Percentiles rank a stretch among this genome's conserved stretches.
These are phyloP conservation scores for Penicillium antarcticum DNA, from an alignment of 495 filamentous ascomycete species.

Conservation along the genomic window DNA sequence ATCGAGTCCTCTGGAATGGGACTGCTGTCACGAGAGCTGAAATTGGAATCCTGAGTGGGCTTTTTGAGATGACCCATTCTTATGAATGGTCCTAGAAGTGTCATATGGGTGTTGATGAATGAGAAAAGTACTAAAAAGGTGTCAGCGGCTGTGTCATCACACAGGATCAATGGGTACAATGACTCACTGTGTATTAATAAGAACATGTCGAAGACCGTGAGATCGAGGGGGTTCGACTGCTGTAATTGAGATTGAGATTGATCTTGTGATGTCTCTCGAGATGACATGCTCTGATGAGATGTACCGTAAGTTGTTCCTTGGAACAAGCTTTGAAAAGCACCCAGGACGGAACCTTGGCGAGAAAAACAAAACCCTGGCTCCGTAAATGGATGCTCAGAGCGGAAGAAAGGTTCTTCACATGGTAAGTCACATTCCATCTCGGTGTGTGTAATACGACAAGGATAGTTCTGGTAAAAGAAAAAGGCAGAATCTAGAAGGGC, in stretches of 20 bases:
- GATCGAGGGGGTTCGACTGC: slow-evolving; percentile 8
- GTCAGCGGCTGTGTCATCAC: background rate
- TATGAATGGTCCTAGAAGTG: slow-evolving; percentile 32
- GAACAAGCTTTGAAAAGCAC: slow-evolving; percentile 38
- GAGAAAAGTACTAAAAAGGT: slow-evolving; percentile 34
- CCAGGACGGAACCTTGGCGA: slow-evolving; percentile 28
- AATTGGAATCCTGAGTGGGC: background rate
- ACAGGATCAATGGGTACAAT: background rate
- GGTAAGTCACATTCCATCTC: slow-evolving; percentile 43
- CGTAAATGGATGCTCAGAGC: slow-evolving; percentile 37
- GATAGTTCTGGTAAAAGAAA: slow-evolving; percentile 45
- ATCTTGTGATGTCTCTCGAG: no score
- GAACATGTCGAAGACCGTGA: slow-evolving; percentile 43
- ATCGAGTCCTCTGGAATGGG: slow-evolving; percentile 34
- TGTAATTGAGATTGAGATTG: background rate
- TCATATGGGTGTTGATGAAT: slow-evolving; percentile 47
- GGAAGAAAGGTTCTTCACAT: slow-evolving; percentile 34
- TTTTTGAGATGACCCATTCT: slow-evolving; percentile 6
- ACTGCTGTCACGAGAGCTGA: background rate
- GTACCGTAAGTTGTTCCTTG: slow-evolving; percentile 13
- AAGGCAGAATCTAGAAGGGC: slow-evolving; percentile 43
- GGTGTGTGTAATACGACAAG: slow-evolving; percentile 33
- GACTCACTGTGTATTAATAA: slow-evolving; percentile 43
- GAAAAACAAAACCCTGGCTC: slow-evolving; percentile 34
- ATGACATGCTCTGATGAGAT: background rate